These are phyloP conservation scores for Spathaspora arborariae DNA, from an alignment of 805 yeast species.

Conservation along the genomic window DNA sequence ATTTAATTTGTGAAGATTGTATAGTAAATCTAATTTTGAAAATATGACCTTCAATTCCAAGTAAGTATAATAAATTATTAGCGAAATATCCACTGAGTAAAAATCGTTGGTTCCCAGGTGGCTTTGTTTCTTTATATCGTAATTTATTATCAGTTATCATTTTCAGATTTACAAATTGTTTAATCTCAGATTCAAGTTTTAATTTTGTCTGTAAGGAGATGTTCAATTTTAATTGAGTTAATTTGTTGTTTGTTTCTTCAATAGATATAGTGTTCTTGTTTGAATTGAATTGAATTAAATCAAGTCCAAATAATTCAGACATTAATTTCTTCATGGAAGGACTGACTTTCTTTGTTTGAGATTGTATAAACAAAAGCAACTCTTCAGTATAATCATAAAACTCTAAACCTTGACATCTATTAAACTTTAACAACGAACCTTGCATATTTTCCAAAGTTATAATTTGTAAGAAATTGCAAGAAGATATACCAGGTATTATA, in stretches of 20 bases:
- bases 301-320: neutral
- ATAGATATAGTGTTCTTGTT: neutral
- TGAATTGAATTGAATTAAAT: neutral
- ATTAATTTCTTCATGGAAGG: neutral
- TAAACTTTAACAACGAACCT: neutral
- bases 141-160: neutral
- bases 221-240: neutral
- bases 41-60: neutral
- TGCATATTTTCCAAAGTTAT: neutral
- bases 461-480: neutral
- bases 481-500: neutral
- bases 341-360: neutral
- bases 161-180: neutral
- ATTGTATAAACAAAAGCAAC: neutral
- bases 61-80: neutral
- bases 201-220: neutral
- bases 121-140: neutral
- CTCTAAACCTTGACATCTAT: neutral
- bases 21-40: constrained; percentile 1
- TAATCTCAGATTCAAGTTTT: neutral
- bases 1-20: neutral
- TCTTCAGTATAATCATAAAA: constrained; percentile 1
- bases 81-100: neutral
- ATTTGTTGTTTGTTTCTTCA: neutral
- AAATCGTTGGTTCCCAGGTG: neutral